Evolutionary conservation across 306 rosid species (phyloP), one percentile per base, ranked within the genome.

Genomic region (Carpinus viminea): DNA sequence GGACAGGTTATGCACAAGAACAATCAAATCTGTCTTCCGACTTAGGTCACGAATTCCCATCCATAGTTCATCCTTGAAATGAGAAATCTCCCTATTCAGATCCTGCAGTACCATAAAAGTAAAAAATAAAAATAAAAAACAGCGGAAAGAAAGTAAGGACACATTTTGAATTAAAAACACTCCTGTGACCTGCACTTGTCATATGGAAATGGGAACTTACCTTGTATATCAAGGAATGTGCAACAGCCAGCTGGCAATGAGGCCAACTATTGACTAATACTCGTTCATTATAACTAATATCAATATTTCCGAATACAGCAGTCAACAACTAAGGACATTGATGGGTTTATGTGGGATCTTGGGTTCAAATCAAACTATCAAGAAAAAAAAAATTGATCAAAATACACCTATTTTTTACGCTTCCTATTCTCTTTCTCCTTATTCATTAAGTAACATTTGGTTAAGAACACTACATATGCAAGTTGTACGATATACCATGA

Each of bases 1-100:
- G 53, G 98, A 92, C 72, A 92, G 87, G 86, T 95, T 95, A 82
- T 95, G 98, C 64, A 95, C 98, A 76, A 95, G 89, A 81, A 95
- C 90, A 80, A 95, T 86, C 86, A 95, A 85, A 83, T 95, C 98
- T 1, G 91, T 95, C 84, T 95, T 95, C 79, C 68, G 83, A 86
- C 86, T 90, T 50, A 95, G 85, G 84, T 95, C 98, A 69, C 90
- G 93, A 75, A 95, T 87, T 79, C 98, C 98, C 74, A 73, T 62
- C 98, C 98, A 92, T 2, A 95, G 81, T 86, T 92, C 96, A 83
- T 91, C 93, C 82, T 86, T 87, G 81, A 95, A 90, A 84, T 56
- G 87, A 81, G 96, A 82, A 51, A 83, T 88, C 79, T 91, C 98
- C 74, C 54, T 72, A 68, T 65, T 88, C 73, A 95, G 89, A 80